These are phyloP conservation scores for Scedosporium aurantiacum DNA, from an alignment of 2,329 filamentous ascomycete genomes.

Conservation along the genomic window DNA sequence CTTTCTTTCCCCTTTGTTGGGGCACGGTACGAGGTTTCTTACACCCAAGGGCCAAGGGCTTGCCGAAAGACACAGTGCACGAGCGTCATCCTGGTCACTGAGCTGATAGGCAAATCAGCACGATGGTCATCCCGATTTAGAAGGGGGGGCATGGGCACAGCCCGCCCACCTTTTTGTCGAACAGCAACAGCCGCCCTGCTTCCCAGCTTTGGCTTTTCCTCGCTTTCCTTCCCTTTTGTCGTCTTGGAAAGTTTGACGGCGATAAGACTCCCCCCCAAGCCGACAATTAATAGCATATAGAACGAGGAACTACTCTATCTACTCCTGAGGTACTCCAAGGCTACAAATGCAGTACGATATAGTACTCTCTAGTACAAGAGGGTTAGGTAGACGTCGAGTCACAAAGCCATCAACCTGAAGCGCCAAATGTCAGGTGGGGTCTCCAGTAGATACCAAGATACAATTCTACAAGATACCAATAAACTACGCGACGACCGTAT, in stretches of 20 bases:
- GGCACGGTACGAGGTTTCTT: background rate
- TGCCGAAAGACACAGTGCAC: background rate
- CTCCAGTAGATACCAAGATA: background rate
- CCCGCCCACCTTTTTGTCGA: background rate
- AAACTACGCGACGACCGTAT: background rate
- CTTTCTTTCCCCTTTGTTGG: background rate
- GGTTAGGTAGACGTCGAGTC: background rate
- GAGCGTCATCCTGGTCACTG: background rate
- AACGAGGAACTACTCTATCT: too few relatives aligned
- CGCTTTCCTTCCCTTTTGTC: background rate
- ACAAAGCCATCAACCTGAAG: background rate
- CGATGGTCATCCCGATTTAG: background rate
- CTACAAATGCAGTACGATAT: too few relatives aligned
- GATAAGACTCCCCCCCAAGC: background rate
- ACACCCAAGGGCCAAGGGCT: background rate
- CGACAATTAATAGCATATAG: background rate
- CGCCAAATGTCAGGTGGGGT: background rate
- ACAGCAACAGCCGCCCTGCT: background rate
- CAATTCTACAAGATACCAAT: background rate
- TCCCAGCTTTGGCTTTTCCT: background rate
- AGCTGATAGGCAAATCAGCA: background rate
- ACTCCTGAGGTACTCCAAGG: too few relatives aligned
- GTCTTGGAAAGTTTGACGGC: background rate
- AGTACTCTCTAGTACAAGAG: too few relatives aligned
- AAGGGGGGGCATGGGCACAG: background rate